Conservation (phyloP, 345 rosid species). For the Chamaenerion angustifolium region DNA sequence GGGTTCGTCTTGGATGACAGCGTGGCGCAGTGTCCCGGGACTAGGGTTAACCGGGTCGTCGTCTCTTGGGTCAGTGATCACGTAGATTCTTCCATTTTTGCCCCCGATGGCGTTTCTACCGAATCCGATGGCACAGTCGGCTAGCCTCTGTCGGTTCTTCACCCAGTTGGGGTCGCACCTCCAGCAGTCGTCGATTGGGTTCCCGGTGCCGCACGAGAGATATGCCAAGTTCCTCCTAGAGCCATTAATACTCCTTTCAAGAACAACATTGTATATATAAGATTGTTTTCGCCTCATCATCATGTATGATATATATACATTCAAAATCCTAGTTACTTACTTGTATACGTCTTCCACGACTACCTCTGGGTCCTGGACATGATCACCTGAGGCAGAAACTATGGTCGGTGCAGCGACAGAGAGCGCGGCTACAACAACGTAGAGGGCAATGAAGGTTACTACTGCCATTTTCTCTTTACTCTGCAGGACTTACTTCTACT, state of each 20-base stretch:
- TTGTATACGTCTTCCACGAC: conserved; percentile 49
- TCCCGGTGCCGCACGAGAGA: conserved; percentile 56
- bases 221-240: conserved; percentile 51
- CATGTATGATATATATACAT: neutral
- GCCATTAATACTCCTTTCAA: conserved; percentile 47
- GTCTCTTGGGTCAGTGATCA: conserved; percentile 38
- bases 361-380: conserved; percentile 35
- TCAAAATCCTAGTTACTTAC: conserved; percentile 9
- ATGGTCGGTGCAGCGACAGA: conserved; percentile 16
- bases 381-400: too few relatives aligned
- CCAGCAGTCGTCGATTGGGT: conserved; percentile 78
- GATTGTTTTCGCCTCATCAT: too few relatives aligned
- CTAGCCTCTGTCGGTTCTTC: conserved; percentile 44
- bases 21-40: conserved; percentile 53
- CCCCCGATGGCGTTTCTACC: conserved; percentile 71
- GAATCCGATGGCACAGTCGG: conserved; percentile 63
- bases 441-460: conserved; percentile 9
- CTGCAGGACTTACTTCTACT: too few relatives aligned
- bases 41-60: conserved; percentile 48
- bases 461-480: too few relatives aligned
- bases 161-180: conserved; percentile 59
- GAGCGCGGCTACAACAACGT: conserved; percentile 13
- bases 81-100: conserved; percentile 47
- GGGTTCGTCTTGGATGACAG: conserved; percentile 52
- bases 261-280: too few relatives aligned